Evolutionary conservation across 2,329 filamentous ascomycete species (phyloP), one percentile per base, ranked within the genome.

Genomic region (Xylaria hypoxylon): DNA sequence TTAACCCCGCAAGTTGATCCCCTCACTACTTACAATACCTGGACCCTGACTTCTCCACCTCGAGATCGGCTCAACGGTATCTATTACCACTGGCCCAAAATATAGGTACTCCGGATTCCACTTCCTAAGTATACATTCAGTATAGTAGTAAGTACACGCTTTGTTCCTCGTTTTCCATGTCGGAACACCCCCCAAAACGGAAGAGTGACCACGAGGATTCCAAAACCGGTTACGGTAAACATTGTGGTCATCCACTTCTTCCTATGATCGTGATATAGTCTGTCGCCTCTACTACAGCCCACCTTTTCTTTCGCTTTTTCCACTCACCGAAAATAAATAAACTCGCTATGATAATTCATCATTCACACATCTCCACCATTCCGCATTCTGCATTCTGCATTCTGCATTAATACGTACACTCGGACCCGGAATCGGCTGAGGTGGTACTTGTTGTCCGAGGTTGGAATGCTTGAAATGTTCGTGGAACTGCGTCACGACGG

Each of bases 1-100:
- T n/a, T 58, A 52, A 66, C 68, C 68, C 68, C 68, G 68, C 68
- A 68, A 68, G 44, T 53, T 38, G 59, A 64, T 66, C 65, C 59
- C 65, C 65, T 62, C 57, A 61, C 44, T 13, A 59, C 47, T 52
- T 26, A 44, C 22, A 31, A 44, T 28, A 38, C 53, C 48, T 45
- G 50, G 44, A 62, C 68, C 65, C 59, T 65, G 59, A 35, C 35
- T 61, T 65, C 65, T 63, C 68, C 65, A 63, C 68, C 53, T 52
- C 55, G 19, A 57, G 35, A 58, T 24, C 51, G 53, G 60, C 48
- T 59, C 57, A 51, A 56, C 31, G 50, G 50, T 52, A 38, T 53
- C 50, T 51, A 56, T 24, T 19, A 56, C 50, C 59, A 22, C 45
- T 57, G 35, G 58, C 58, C 52, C 31, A 62, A 59, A 66, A 42